Evolutionary conservation across 768 basidiomycete species (phyloP), one percentile per base, ranked within the genome.

Genomic region (Rhizopogon rudus): DNA sequence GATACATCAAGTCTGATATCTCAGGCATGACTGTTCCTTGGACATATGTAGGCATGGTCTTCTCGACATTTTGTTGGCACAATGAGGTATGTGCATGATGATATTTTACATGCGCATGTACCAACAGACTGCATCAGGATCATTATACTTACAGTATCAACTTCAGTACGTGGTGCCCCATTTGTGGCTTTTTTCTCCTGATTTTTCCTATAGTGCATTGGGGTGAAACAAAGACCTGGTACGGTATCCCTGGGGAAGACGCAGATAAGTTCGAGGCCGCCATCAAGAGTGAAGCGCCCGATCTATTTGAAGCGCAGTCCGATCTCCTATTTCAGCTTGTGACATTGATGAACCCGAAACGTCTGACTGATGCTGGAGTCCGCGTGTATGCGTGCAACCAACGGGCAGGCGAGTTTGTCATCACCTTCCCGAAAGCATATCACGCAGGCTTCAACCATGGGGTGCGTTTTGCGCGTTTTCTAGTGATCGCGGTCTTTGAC

Each of bases 171-270:
- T 58, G 29, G 51, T 60, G 57, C 57, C 50, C 52, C n/a, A 53
- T 56, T 49, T 42, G 56, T 51, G 53, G 20, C 9, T 33, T 44
- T 50, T 2, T 35, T n/a, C 63, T 54, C 61, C 55, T 60, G 44
- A 49, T 28, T 40, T 52, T 45, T 59, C 56, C 57, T 60, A 31
- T 60, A 95, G 93, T 96, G 89, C 94, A 98, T 68, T 98, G 93
- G 92, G 97, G 97, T 29, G 96, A 97, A 68, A 96, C 96, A 35
- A 99, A 99, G 77, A 99, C 96, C 0, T 99, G 97, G 97, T 99
- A 99, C 71, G 95, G 95, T 49, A 89, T 98, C 42, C 96, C 97
- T 6, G 96, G 91, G n/a, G 83, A 84, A 49, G 91, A 97, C 63
- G 94, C 95, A 28, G 92, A 91, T 61, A 92, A 92, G 69, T 98